phyloP scores from a whole-genome alignment of 1,139 yeast species.

The Protomyces inouyei region DNA sequence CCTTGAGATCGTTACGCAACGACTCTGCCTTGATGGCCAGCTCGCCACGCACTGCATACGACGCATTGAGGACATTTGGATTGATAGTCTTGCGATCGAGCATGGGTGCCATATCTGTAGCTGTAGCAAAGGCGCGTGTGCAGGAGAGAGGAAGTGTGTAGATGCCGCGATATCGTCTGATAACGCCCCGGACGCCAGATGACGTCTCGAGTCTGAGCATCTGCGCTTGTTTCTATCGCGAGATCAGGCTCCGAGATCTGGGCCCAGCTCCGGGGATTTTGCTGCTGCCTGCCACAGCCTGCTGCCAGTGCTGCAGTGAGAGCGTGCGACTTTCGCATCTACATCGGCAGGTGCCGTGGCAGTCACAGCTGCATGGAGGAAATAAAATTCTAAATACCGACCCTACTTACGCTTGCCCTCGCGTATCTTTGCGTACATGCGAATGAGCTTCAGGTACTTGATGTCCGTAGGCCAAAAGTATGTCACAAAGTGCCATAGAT shows the following conservation, averaged over 20 bases:
- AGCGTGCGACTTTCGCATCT: too few species aligned
- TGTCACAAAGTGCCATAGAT: conserved; percentile 80
- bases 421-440: conserved; percentile 55
- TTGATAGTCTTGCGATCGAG: conserved; percentile 55
- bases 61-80: conserved; percentile 70
- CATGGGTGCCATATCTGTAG: conserved; percentile 1
- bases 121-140: neutral
- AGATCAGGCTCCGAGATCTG: too few species aligned
- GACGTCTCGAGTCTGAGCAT: neutral
- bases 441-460: conserved; percentile 63
- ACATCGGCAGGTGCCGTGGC: too few species aligned
- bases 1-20: conserved; percentile 51
- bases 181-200: neutral
- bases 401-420: neutral
- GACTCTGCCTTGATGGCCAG: conserved; percentile 94
- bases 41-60: conserved; percentile 91
- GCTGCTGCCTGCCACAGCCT: too few species aligned
- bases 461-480: conserved; percentile 92
- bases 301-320: too few species aligned
- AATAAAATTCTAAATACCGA: too few species aligned
- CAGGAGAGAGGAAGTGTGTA: neutral
- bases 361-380: too few species aligned
- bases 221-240: too few species aligned
- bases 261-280: too few species aligned
- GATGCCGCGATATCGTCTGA: neutral